Evolutionary conservation across 73 alveolate species (phyloP), one percentile per base, ranked within the genome.

Genomic region (Breviolum minutum): DNA sequence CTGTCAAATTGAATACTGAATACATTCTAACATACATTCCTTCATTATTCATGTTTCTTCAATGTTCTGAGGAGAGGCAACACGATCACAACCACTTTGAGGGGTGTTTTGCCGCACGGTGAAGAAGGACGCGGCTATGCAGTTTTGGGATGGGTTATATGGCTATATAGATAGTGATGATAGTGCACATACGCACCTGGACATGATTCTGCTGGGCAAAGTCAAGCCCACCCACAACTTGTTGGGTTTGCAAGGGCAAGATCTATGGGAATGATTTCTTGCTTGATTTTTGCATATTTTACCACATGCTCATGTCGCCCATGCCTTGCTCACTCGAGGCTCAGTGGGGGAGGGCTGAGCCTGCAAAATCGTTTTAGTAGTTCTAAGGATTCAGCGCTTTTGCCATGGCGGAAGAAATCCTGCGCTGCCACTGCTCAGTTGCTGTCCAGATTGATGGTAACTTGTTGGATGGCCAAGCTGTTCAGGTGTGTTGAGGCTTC

Each of bases 371-470:
- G 54, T 40, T 40, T 40, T 40, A 40, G 54, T 40, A 40, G 54
- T 40, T 40, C 54, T 40, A 40, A 3, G 54, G 54, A 40, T 40
- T 40, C 54, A 40, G 54, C 77, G 77, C 17, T 68, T 0, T 17
- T 2, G 77, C 77, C 77, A 68, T 68, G 77, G 87, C 63, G 20
- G 69, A 14, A 14, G 92, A 83, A 54, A 26, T 83, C 92, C 26
- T 83, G 92, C 70, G 92, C 48, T 83, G 92, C 26, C 92, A 83
- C 74, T 83, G 92, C 92, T 60, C 92, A 8, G 92, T 83, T 8
- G 70, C 73, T 6, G 74, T 83, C 60, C 48, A 61, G 24, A 74
- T 83, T 6, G 92, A 83, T 61, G 92, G 88, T 80, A 30, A 19
- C 88, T 48, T 40, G 54, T 40, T 40, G 54, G 54, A 40, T 3